phyloP scores from a whole-genome alignment of 2,329 filamentous ascomycete species.

The Pseudogymnoascus verrucosus region DNA sequence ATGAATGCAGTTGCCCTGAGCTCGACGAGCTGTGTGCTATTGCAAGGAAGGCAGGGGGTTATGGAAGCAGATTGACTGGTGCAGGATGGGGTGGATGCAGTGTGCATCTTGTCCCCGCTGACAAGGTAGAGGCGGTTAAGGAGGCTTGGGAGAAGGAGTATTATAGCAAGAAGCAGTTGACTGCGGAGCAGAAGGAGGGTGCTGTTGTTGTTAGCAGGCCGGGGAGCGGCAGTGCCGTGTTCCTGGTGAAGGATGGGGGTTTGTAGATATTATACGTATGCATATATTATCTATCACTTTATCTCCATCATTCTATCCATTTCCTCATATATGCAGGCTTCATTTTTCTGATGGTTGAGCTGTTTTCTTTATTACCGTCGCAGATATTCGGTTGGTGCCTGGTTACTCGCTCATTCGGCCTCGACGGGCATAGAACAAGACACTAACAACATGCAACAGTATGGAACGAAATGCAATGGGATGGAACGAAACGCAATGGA shows the following conservation, averaged over 20 bases:
- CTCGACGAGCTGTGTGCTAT: slow-evolving; percentile 83
- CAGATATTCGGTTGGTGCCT: background rate
- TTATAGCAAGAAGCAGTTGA: slow-evolving; percentile 57
- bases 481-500: background rate
- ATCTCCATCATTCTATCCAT: background rate
- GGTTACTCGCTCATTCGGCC: background rate
- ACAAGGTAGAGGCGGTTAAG: slow-evolving; percentile 72
- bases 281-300: background rate
- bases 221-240: slow-evolving; percentile 60
- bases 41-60: slow-evolving; percentile 68
- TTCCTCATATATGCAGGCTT: no score
- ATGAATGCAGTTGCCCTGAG: slow-evolving; percentile 87
- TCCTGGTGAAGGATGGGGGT: slow-evolving; percentile 27
- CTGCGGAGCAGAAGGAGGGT: slow-evolving; percentile 62
- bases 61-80: slow-evolving; percentile 80
- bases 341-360: background rate
- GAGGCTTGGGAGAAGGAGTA: slow-evolving; percentile 74
- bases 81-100: slow-evolving; percentile 96
- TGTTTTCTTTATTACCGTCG: background rate
- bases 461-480: background rate
- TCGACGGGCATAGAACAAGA: background rate
- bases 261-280: slow-evolving; percentile 1
- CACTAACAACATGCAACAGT: background rate
- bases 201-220: slow-evolving; percentile 88
- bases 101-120: slow-evolving; percentile 81